phyloP scores from a whole-genome alignment of 2,329 filamentous ascomycete species.

The Colletotrichum ledebouriae region DNA sequence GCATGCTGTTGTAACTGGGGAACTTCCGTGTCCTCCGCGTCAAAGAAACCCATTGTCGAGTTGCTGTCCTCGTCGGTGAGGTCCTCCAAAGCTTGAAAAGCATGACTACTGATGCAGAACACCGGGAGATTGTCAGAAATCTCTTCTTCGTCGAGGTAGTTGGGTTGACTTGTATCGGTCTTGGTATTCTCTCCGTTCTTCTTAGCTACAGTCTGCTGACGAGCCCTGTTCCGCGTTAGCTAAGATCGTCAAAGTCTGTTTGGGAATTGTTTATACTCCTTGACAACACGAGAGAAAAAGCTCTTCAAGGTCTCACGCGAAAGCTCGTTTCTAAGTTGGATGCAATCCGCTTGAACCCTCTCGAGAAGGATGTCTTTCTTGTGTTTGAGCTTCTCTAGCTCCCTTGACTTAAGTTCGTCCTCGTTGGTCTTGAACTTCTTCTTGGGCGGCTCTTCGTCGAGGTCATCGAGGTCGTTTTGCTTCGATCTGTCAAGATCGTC shows the following conservation, averaged over 20 bases:
- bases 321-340: slow-evolving; percentile 68
- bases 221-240: neutral
- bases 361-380: neutral
- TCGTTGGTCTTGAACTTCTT: neutral
- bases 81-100: slow-evolving; percentile 73
- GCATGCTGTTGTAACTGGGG: slow-evolving; percentile 69
- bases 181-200: neutral
- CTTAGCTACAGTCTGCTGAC: neutral
- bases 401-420: neutral
- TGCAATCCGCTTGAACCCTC: slow-evolving; percentile 52
- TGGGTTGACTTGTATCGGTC: slow-evolving; percentile 55
- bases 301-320: slow-evolving; percentile 50
- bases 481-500: too few relatives aligned
- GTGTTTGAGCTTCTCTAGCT: neutral
- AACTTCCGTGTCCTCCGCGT: slow-evolving; percentile 68
- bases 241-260: too few relatives aligned
- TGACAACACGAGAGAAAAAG: slow-evolving; percentile 48
- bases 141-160: slow-evolving; percentile 63
- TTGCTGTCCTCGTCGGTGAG: slow-evolving; percentile 41
- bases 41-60: slow-evolving; percentile 64
- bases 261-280: slow-evolving; percentile 52
- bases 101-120: slow-evolving; percentile 75
- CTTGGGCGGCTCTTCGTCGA: neutral
- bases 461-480: neutral
- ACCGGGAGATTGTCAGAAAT: slow-evolving; percentile 69